Conservation (phyloP, 2,329 filamentous ascomycete genomes). For the Arthrobotrys conoides region DNA sequence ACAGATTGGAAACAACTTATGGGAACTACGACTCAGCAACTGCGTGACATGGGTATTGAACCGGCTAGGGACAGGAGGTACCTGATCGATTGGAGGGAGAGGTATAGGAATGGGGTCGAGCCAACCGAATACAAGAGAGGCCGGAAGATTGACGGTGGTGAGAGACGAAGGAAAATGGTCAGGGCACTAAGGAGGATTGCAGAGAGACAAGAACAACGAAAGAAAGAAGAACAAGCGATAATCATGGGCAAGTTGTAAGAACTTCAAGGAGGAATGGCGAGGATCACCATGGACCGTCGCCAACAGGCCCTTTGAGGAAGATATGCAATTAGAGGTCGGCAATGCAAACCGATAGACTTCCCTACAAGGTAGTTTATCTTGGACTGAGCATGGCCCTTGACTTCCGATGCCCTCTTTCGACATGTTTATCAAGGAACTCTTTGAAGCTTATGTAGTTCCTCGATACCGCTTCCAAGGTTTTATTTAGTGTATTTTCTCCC, state of each 20-base stretch:
- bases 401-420: background rate
- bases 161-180: constrained; percentile 87
- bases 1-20: constrained; percentile 92
- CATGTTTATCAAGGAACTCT: background rate
- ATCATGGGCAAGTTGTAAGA: constrained; percentile 33
- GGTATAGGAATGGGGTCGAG: constrained; percentile 77
- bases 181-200: constrained; percentile 86
- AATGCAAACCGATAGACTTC: background rate
- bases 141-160: constrained; percentile 95
- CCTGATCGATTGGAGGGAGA: constrained; percentile 87
- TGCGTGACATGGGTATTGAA: constrained; percentile 88
- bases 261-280: background rate
- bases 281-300: background rate
- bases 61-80: constrained; percentile 86
- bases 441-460: background rate
- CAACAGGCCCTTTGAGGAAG: background rate
- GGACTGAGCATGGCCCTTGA: background rate
- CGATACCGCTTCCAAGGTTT: background rate
- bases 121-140: constrained; percentile 84
- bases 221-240: constrained; percentile 63
- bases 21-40: constrained; percentile 80
- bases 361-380: background rate
- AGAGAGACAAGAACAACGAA: constrained; percentile 79
- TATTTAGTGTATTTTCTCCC: background rate
- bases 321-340: background rate